Conservation (phyloP, 1,284 basidiomycete species). For the Dichomitus squalens region DNA sequence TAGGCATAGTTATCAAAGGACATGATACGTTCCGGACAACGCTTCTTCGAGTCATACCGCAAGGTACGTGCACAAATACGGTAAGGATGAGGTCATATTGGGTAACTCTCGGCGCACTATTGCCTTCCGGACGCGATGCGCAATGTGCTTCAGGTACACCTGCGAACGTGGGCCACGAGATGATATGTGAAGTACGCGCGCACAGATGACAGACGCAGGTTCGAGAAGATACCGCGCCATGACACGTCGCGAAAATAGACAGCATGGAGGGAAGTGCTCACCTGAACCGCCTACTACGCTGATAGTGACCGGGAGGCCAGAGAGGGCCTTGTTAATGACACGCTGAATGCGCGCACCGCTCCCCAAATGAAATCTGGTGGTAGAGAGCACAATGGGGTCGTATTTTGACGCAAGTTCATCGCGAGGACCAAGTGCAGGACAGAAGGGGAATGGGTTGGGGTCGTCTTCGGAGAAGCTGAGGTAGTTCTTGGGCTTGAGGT, state of each 20-base stretch:
- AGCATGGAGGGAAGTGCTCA: slow-evolving; percentile 42
- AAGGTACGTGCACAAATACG: slow-evolving; percentile 5
- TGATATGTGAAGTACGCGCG: not conserved
- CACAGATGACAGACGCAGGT: not conserved
- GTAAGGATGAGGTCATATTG: slow-evolving; percentile 6
- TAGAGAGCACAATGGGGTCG: slow-evolving; percentile 74
- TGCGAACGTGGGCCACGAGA: not conserved
- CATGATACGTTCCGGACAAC: not conserved
- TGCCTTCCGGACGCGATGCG: not conserved
- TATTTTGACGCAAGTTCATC: slow-evolving; percentile 82
- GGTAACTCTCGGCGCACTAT: slow-evolving; percentile 10
- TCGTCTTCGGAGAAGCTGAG: slow-evolving; percentile 59
- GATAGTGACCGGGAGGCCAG: slow-evolving; percentile 87
- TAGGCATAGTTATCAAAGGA: not conserved
- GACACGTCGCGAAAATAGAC: slow-evolving; percentile 1
- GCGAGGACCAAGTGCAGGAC: slow-evolving; percentile 82
- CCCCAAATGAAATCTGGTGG: slow-evolving; percentile 80
- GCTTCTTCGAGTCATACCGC: slow-evolving; percentile 2
- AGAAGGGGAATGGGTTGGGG: slow-evolving; percentile 79
- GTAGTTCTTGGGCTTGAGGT: slow-evolving; percentile 70
- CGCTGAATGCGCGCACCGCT: slow-evolving; percentile 84
- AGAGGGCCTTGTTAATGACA: slow-evolving; percentile 82
- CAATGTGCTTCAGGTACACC: slow-evolving; percentile 4
- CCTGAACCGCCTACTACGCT: slow-evolving; percentile 89
- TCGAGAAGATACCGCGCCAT: not conserved